A percentile compares a stretch with the other conserved stretches of the same genome.
Evolutionary conservation across 345 rosid species (phyloP).

Genomic region (Dipteronia dyeriana): DNA sequence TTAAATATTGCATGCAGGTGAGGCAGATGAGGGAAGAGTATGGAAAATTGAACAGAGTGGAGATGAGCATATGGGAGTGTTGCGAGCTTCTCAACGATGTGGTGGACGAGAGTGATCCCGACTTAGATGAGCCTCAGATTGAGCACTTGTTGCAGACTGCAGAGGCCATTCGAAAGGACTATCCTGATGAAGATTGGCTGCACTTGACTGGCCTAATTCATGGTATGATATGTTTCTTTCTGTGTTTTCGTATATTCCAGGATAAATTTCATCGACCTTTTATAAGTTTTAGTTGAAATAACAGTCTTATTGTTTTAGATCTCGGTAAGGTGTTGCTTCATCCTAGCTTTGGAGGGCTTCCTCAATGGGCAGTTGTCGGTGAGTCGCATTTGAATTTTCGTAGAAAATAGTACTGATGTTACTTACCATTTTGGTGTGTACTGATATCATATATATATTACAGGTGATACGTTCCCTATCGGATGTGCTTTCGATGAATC

Average conservation of each 20-base stretch:
- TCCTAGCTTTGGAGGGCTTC: slow-evolving; percentile 75
- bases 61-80: slow-evolving; percentile 80
- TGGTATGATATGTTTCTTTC: slow-evolving; percentile 28
- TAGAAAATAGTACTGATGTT: background rate
- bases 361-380: slow-evolving; percentile 97
- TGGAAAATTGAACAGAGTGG: slow-evolving; percentile 45
- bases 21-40: slow-evolving; percentile 50
- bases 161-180: slow-evolving; percentile 62
- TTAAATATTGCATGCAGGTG: slow-evolving; percentile 30
- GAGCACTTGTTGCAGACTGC: slow-evolving; percentile 68
- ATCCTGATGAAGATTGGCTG: slow-evolving; percentile 63
- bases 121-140: slow-evolving; percentile 66
- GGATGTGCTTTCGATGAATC: slow-evolving; percentile 83
- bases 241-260: background rate
- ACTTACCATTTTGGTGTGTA: background rate
- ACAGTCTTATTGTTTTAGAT: slow-evolving; percentile 39
- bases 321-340: slow-evolving; percentile 84
- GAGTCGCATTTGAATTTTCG: slow-evolving; percentile 18
- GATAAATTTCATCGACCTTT: background rate
- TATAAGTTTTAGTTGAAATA: background rate
- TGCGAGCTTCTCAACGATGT: slow-evolving; percentile 65
- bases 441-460: background rate
- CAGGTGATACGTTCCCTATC: slow-evolving; percentile 82
- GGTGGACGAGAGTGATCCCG: slow-evolving; percentile 78
- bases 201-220: slow-evolving; percentile 70